Conservation (phyloP, 441 rosid genomes). For the Gossypium schwendimanii region DNA sequence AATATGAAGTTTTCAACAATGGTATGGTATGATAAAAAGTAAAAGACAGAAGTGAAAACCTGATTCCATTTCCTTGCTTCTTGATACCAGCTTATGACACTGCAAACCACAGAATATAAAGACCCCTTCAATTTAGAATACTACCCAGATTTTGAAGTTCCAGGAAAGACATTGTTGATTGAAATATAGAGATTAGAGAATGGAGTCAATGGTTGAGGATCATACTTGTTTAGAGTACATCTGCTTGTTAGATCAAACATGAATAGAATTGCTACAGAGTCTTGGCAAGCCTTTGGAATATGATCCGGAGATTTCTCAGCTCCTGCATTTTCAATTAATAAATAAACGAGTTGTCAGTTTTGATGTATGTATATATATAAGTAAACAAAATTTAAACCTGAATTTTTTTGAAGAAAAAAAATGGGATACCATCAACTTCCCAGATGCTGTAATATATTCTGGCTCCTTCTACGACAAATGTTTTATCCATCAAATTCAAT, state of each 20-base stretch:
- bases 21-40: neutral
- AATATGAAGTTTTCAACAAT: neutral
- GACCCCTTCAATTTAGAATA: neutral
- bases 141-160: neutral
- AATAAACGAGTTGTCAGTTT: neutral
- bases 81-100: conserved; percentile 69
- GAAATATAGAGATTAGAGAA: neutral
- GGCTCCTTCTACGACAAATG: conserved; percentile 55
- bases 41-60: conserved; percentile 29
- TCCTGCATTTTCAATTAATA: conserved; percentile 30
- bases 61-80: conserved; percentile 74
- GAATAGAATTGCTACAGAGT: conserved; percentile 70
- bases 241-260: conserved; percentile 81
- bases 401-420: neutral
- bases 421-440: conserved; percentile 59
- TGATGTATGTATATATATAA: neutral
- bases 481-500: conserved; percentile 56
- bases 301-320: conserved; percentile 37
- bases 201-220: neutral
- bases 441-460: conserved; percentile 70
- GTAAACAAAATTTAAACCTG: too few relatives aligned
- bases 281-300: conserved; percentile 60
- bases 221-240: conserved; percentile 53
- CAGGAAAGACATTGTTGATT: neutral
- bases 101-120: conserved; percentile 18